phyloP scores from a whole-genome alignment of 1,284 basidiomycete species.

The Melampsora americana region DNA sequence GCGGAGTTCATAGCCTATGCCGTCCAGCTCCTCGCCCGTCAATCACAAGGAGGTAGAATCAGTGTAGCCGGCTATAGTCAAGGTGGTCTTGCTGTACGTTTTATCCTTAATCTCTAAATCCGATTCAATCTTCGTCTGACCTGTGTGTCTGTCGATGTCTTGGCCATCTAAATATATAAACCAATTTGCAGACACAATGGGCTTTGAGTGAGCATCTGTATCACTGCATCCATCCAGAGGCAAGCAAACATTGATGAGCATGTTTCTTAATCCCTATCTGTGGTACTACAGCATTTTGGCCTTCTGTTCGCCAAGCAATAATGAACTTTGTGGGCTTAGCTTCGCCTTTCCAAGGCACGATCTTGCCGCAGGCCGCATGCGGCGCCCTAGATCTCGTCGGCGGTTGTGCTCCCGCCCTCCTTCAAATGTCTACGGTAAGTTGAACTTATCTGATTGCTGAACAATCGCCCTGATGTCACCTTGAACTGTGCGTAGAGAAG shows the following conservation, averaged over 20 bases:
- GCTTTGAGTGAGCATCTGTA: slow-evolving; percentile 16
- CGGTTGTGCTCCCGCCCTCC: slow-evolving; percentile 6
- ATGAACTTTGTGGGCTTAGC: slow-evolving; percentile 12
- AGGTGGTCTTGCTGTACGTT: slow-evolving; percentile 50
- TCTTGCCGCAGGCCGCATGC: neutral
- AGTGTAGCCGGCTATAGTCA: slow-evolving; percentile 53
- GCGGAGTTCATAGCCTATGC: slow-evolving; percentile 53
- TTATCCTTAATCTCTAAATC: slow-evolving; percentile 16
- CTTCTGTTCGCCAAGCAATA: slow-evolving; percentile 11
- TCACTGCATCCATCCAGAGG: no score
- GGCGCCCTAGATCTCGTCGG: neutral
- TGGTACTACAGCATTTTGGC: slow-evolving; percentile 23
- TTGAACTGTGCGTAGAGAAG: slow-evolving; percentile 8
- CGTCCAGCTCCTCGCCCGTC: slow-evolving; percentile 49
- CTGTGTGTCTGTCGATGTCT: neutral
- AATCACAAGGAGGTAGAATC: slow-evolving; percentile 51
- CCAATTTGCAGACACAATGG: slow-evolving; percentile 20
- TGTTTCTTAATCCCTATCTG: neutral
- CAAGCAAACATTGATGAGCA: neutral
- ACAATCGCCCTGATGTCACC: neutral
- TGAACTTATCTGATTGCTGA: neutral
- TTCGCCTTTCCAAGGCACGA: slow-evolving; percentile 19
- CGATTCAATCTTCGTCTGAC: neutral
- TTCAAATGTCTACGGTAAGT: slow-evolving; percentile 14
- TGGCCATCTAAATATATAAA: no score